Percentiles rank a stretch among this genome's conserved stretches.
phyloP scores from a whole-genome alignment of 805 yeast species.

The Candida nonsorbophila region DNA sequence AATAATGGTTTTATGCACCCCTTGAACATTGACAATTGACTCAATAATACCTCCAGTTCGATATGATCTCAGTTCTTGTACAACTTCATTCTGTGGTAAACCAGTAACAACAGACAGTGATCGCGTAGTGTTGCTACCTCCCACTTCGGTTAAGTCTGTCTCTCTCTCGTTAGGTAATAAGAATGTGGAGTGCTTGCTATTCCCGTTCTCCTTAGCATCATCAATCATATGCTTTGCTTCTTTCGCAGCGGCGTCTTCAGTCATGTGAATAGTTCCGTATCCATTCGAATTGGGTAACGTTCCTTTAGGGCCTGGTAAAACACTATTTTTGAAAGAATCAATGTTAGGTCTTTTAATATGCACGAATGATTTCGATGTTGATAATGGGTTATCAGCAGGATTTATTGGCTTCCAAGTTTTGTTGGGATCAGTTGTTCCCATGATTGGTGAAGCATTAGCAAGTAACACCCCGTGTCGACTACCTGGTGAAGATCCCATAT shows the following conservation, averaged over 20 bases:
- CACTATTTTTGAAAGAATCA: conserved; percentile 13
- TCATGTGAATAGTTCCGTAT: conserved; percentile 34
- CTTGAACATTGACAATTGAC: conserved; percentile 76
- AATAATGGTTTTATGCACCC: conserved; percentile 81
- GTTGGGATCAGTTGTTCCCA: conserved; percentile 11
- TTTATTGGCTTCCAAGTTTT: conserved; percentile 50
- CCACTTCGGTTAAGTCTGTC: conserved; percentile 19
- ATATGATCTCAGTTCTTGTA: conserved; percentile 31
- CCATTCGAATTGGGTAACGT: conserved; percentile 9
- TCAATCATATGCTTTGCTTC: conserved; percentile 9
- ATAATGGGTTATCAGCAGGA: conserved; percentile 65
- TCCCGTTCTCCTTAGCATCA: conserved; percentile 12
- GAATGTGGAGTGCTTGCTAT: conserved; percentile 8
- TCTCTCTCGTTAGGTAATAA: conserved; percentile 19
- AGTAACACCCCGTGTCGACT: conserved; percentile 1
- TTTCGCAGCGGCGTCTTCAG: conserved; percentile 40
- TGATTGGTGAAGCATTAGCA: conserved; percentile 5
- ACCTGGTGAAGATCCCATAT: background rate
- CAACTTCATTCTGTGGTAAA: conserved; percentile 16
- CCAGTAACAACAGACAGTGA: background rate
- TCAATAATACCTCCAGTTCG: conserved; percentile 69
- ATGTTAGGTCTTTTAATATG: conserved; percentile 56
- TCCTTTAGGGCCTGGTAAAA: conserved; percentile 17
- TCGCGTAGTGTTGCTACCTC: conserved; percentile 5
- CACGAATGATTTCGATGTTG: conserved; percentile 59